A percentile compares a stretch with the other conserved stretches of the same genome.
These are phyloP conservation scores for Dendrobium huoshanense DNA, from an alignment of 106 monocot genomes.

Conservation along the genomic window DNA sequence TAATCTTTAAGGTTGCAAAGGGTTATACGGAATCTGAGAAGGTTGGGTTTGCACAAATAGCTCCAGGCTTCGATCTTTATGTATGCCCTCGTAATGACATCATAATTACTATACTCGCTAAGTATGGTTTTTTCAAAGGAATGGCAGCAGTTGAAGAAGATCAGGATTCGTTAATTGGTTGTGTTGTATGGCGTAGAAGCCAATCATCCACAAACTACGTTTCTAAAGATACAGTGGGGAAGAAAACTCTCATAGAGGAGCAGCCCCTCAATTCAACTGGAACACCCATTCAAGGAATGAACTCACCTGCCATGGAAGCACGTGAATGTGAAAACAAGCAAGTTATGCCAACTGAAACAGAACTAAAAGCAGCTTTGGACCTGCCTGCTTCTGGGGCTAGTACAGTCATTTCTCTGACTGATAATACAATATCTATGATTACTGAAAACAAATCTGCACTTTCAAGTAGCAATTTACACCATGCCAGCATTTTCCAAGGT, in stretches of 20 bases:
- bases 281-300: conserved; percentile 2
- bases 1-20: conserved; percentile 42
- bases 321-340: background rate
- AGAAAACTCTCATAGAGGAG: conserved; percentile 8
- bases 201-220: conserved; percentile 13
- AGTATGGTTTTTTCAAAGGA: conserved; percentile 81
- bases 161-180: conserved; percentile 72
- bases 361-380: background rate
- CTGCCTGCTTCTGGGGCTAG: background rate
- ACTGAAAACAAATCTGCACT: conserved; percentile 8
- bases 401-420: background rate
- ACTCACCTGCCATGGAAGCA: conserved; percentile 17
- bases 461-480: background rate
- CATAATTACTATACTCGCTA: conserved; percentile 79
- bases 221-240: conserved; percentile 17
- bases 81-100: conserved; percentile 70
- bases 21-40: conserved; percentile 39
- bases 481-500: background rate
- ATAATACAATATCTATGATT: background rate
- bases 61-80: conserved; percentile 57
- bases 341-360: conserved; percentile 1
- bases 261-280: background rate
- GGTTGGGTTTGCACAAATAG: conserved; percentile 67
- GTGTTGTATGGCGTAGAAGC: conserved; percentile 65
- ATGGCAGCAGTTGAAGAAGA: conserved; percentile 55